Evolutionary conservation across 495 filamentous ascomycete species (phyloP), one percentile per base, ranked within the genome.

Genomic region (Penicillium subrubescens): DNA sequence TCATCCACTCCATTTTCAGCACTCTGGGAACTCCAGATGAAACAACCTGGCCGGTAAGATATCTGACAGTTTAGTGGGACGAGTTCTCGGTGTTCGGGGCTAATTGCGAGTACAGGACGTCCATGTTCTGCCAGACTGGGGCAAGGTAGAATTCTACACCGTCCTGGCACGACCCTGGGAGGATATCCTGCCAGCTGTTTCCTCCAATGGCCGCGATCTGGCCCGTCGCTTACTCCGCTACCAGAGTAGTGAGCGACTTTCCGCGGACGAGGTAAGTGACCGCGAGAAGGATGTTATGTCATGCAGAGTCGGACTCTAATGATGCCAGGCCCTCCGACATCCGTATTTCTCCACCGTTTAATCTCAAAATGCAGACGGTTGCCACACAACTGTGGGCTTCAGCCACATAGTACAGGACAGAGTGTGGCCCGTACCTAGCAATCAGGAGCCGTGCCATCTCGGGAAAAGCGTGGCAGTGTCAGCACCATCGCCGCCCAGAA

Each of bases 1-100:
- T 99, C 43, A 91, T 99, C 52, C 82, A 90, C 56, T 96, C 91
- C 67, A 94, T 97, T 21, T 99, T 99, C 76, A 86, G 87, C 73
- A 93, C 86, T 14, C 77, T 98, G 29, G 95, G 95, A 8, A 97
- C 93, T 3, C 95, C 95, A 0, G 88, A 89, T 51, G 76, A 83
- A 46, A 81, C 88, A 37, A 86, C 72, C 0, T 99, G 95, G 95
- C 94, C 94, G 39, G 88, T 88, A 81, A 72, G 80, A 65, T 59
- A 50, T 8, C 39, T 35, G n/a, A n/a, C 17, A 21, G 25, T 19
- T 0, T 8, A 8, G 23, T 33, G 27, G 15, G 4, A 48, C 0
- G n/a, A 27, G 21, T 10, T 23, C 34, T 8, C 8, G 5, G n/a
- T 23, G 8, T 44, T 23, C 10, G 37, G n/a, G 37, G 41, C 31